Evolutionary conservation across 2,329 filamentous ascomycete species (phyloP), one percentile per base, ranked within the genome.

Genomic region (Hymenoscyphus repandus): DNA sequence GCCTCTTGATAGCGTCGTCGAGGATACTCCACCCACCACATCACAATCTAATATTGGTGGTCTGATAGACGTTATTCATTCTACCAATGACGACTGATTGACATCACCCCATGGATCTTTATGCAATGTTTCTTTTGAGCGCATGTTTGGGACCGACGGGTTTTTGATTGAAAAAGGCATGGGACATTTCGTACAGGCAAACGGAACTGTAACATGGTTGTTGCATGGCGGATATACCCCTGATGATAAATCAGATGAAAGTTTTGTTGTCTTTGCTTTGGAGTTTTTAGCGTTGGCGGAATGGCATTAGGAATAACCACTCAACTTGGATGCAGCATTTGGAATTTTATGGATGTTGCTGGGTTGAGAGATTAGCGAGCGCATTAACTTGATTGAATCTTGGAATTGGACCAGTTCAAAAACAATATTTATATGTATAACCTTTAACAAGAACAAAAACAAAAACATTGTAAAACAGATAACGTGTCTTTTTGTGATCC

Each of bases 1-100:
- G 33, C 54, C 59, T 12, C 53, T 64, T 11, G 58, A 60, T 36
- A n/a, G 10, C 18, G 36, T 10, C 18, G 12, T 30, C 6, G 34
- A 44, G 22, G 37, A 52, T 20, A 18, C 47, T 13, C n/a, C 27
- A 11, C 17, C 43, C 12, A 32, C 15, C 32, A 18, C 43, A 11
- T 37, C 41, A 13, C 15, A 7, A 27, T 27, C 22, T 27, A 27
- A 27, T 27, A 27, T 7, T 27, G 7, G 22, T 27, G 7, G 4
- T 7, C 7, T 27, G 22, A 27, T 27, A 7, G 22, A 27, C 7
- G 22, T 27, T 7, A 27, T 27, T 27, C 22, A 27, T 27, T 27
- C 22, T 27, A 27, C 22, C 22, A 27, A 39, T 27, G 38, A 31
- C 13, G 18, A 50, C 42, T 31, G 47, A 17, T 40, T 30, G 18